Base-by-base conservation (phyloP, 768 basidiomycete genomes). In the Lactarius hatsudake region DNA sequence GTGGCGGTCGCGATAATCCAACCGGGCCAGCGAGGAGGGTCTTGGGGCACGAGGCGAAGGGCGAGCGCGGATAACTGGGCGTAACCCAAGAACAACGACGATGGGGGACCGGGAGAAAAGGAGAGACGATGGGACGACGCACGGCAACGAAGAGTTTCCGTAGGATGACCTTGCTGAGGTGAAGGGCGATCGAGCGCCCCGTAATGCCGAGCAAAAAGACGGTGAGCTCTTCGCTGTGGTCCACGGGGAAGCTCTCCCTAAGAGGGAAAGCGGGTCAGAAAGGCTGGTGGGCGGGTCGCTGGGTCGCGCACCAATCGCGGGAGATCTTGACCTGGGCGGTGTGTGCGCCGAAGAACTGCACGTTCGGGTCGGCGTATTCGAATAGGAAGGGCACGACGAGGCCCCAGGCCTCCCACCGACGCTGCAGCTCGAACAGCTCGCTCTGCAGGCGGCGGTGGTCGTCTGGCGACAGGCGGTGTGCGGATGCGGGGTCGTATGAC, bases 301-400 rank as follows among this genome's bases (percentile, higher is more conserved):
- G 12, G 34, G 23, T 15, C 40, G 17, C 69, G n/a, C 75, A 95
- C 94, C 94, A 96, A 75, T 96, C 95, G 69, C 95, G 81, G 17
- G 90, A 87, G 69, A 96, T 93, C 83, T 98, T 98, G 68, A 96
- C 91, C 74, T 96, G 93, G 2, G 90, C 86, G 0, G 93, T 97
- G 72, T 97, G 95, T 5, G 95, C 94, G 2, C 94, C 94, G 73
- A 94, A 96, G 82, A 96, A 98, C 75, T 95, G 91, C 12, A 96
- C 92, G 73, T 93, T 93, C 61, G 83, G 82, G 76, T 96, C 90
- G 34, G 81, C 78, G 72, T 89, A 81, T 17, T 87, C 81, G 30
- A 67, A 67, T 32, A 94, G 78, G 69, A 95, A 83, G 0, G 93
- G 92, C 42, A 91, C 82, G 23, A 94, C 86, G 57, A 95, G 79